Base-by-base conservation (phyloP, 768 basidiomycete species). In the Lactarius akahatsu region DNA sequence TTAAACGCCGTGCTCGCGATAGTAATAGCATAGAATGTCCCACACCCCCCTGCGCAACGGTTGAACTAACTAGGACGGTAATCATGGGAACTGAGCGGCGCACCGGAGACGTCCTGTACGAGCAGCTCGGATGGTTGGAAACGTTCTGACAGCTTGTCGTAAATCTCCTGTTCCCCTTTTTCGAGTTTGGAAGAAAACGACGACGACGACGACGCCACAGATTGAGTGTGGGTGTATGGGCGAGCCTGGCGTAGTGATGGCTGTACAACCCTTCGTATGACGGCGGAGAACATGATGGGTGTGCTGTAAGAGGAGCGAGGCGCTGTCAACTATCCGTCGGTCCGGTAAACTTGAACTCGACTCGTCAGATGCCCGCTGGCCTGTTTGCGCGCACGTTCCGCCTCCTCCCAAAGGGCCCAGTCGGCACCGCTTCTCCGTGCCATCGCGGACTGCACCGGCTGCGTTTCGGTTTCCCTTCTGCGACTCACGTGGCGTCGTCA, bases 41-140 rank as follows among this genome's bases (percentile, higher is more conserved):
- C 97, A 74, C 97, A 98, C 28, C 97, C 97, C 62, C 95, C 96
- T 97, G 61, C 20, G 10, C 2, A 55, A n/a, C 6, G 7, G 34
- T 13, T 20, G 18, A 36, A 9, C 20, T 45, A 28, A 13, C 57
- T 16, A 28, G 34, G 54, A 60, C 43, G 34, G 30, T 30, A 40
- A 63, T 3, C 6, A 64, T 18, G 34, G 69, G 40, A 56, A 57
- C n/a, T 57, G 47, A n/a, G 28, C 23, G 34, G 73, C 84, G 68
- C 28, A 95, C 96, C 96, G 32, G 96, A 98, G n/a, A 96, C 85
- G 76, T 99, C 96, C 78, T 95, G 88, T 2, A 98, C 95, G 67
- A 86, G 83, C 23, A 98, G 79, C 66, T 88, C 84, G 16, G 89
- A 85, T 11, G 96, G 92, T n/a, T 82, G 78, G 75, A 99, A 94